Evolutionary conservation across 108 stramenopile genomes (phyloP).

Genomic region (Skeletonema potamos): DNA sequence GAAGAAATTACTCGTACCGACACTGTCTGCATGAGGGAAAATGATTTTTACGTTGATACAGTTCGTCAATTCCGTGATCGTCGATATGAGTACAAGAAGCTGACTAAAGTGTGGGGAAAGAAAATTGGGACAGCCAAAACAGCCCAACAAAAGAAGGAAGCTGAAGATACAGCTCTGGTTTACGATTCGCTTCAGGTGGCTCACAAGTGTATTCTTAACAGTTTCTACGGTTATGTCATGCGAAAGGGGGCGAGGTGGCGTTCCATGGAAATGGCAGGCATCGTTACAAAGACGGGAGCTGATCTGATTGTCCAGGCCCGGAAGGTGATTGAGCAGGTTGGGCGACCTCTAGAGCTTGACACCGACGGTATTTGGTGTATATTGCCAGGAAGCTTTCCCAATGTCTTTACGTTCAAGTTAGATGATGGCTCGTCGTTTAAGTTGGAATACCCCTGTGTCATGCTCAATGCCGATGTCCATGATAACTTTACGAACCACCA

Average conservation of each 20-base stretch:
- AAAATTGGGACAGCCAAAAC: constrained; percentile 84
- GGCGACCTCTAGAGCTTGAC: constrained; percentile 97
- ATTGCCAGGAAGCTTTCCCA: constrained; percentile 95
- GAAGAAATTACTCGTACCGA: constrained; percentile 88
- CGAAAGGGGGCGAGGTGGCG: constrained; percentile 99
- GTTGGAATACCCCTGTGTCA: constrained; percentile 96
- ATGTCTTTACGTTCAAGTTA: constrained; percentile 85
- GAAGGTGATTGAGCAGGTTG: constrained; percentile 94
- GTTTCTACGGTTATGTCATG: constrained; percentile 99
- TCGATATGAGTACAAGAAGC: constrained; percentile 96
- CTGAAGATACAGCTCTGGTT: constrained; percentile 89
- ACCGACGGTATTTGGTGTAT: constrained; percentile 99
- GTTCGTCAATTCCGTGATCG: constrained; percentile 98
- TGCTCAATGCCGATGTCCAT: constrained; percentile 99
- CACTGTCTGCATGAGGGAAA: constrained; percentile 98
- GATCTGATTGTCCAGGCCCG: constrained; percentile 97
- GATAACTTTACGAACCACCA: constrained; percentile 99
- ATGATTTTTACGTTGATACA: constrained; percentile 99
- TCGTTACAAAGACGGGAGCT: constrained; percentile 99
- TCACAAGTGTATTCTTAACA: constrained; percentile 99
- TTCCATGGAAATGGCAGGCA: constrained; percentile 99
- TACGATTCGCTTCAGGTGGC: constrained; percentile 99
- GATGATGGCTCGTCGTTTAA: constrained; percentile 76
- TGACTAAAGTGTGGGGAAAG: constrained; percentile 96
- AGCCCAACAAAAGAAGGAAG: constrained; percentile 86